Conservation (phyloP, 108 stramenopile genomes). For the Licmophora abbreviata region DNA sequence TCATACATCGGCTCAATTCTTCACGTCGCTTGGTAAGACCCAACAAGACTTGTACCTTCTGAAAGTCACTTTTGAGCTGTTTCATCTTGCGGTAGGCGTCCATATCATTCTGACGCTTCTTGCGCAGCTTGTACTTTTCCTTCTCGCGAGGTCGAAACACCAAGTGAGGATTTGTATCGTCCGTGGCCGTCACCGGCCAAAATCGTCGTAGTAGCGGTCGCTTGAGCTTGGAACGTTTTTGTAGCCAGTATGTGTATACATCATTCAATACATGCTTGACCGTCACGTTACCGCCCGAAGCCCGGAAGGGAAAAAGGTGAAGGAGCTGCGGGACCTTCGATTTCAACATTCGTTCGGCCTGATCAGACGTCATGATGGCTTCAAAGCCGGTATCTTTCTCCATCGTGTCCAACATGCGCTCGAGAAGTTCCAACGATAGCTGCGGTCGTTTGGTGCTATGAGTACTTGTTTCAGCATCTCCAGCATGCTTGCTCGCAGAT, state of each 20-base stretch:
- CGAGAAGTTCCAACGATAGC: constrained; percentile 45
- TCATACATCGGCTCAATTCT: constrained; percentile 35
- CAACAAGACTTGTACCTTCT: constrained; percentile 42
- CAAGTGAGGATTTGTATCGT: constrained; percentile 91
- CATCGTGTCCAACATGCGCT: constrained; percentile 68
- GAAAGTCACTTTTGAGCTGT: constrained; percentile 76
- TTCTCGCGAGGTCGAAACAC: constrained; percentile 93
- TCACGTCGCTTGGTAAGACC: constrained; percentile 66
- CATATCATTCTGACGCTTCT: constrained; percentile 89
- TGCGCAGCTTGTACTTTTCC: constrained; percentile 93
- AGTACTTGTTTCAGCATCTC: constrained; percentile 3
- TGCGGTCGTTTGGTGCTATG: constrained; percentile 14
- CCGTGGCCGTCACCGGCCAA: constrained; percentile 84
- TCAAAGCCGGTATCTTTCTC: constrained; percentile 85
- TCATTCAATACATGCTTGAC: constrained; percentile 48
- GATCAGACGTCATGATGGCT: constrained; percentile 44
- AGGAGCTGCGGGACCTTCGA: constrained; percentile 42
- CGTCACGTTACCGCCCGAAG: constrained; percentile 26
- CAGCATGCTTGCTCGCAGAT: constrained; percentile 2
- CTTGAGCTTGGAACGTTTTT: constrained; percentile 78
- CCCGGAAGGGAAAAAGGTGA: constrained; percentile 45
- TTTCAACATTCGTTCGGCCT: constrained; percentile 60
- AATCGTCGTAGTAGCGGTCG: constrained; percentile 84
- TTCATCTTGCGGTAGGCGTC: constrained; percentile 85
- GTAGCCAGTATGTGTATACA: constrained; percentile 85